Evolutionary conservation across 352 stramenopile species (phyloP), one percentile per base, ranked within the genome.

Genomic region (Globisporangium polare): DNA sequence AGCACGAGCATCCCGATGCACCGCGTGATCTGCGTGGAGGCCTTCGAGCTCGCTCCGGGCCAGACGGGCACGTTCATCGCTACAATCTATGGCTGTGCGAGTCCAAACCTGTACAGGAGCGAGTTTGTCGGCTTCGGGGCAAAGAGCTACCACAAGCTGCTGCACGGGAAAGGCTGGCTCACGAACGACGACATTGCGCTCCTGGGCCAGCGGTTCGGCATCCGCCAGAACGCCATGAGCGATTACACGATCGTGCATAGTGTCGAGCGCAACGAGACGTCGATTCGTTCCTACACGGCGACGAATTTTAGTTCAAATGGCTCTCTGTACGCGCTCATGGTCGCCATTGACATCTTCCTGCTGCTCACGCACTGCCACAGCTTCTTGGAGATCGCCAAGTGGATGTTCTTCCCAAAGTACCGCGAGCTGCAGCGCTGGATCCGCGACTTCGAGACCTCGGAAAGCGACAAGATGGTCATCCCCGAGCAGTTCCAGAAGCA

Each of bases 351-450:
- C 49, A 31, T 61, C 17, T 41, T 60, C 18, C 33, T 73, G 24
- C 41, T 73, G 27, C 27, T 64, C 0, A 51, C 58, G 31, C 63
- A 73, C 22, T 63, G 67, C 56, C 58, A 60, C 60, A 72, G 64
- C 50, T 60, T 61, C 20, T 50, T 67, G 20, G 65, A 75, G 33
- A 60, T 75, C 49, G 29, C 67, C 51, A 64, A 72, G 53, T 69
- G 68, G 64, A 63, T 69, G 18, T 24, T 65, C n/a, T 33, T 62
- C 5, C 60, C 68, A 13, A 39, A 72, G n/a, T 65, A 69, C 13
- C 37, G 53, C 10, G 61, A 64, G 18, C 33, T 74, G 1, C 67
- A 71, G 22, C 46, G 27, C 9, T 74, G 67, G 67, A 71, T 74
- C 7, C 54, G 53, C 17, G 56, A 65, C 9, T 71, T 74, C 42